These are phyloP conservation scores for Rhizopogon salebrosus DNA, from an alignment of 768 basidiomycete species.

Conservation along the genomic window DNA sequence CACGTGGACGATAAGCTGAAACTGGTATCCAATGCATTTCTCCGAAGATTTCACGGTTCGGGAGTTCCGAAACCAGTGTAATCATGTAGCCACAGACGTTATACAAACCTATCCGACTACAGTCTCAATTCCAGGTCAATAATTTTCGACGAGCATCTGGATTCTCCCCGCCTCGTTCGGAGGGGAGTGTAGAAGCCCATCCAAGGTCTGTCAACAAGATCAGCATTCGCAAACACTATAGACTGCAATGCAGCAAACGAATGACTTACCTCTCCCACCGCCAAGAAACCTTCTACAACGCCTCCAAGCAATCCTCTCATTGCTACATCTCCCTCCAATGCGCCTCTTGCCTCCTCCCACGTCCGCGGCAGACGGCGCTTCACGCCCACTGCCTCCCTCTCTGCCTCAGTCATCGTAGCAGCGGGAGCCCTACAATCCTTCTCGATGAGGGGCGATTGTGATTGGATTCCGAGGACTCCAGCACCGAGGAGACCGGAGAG, in stretches of 20 bases:
- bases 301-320: constrained; percentile 38
- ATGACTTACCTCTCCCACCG: constrained; percentile 43
- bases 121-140: neutral
- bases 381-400: constrained; percentile 43
- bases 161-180: neutral
- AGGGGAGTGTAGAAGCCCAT: neutral
- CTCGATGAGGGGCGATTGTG: constrained; percentile 30
- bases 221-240: neutral
- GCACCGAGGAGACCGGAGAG: constrained; percentile 51
- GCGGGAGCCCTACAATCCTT: constrained; percentile 34
- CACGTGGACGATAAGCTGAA: no score
- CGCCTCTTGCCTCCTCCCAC: constrained; percentile 41
- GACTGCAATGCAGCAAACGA: neutral
- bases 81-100: neutral
- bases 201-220: neutral
- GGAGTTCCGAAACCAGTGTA: no score
- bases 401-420: constrained; percentile 39
- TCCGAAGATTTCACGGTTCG: no score
- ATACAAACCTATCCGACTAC: neutral
- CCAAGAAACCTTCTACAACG: constrained; percentile 41
- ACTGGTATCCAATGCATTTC: no score
- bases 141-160: neutral
- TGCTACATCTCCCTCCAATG: constrained; percentile 31
- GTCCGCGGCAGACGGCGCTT: constrained; percentile 46
- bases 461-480: constrained; percentile 46